These are phyloP conservation scores for Sarcocystis neurona DNA, from an alignment of 169 alveolate genomes.

Conservation along the genomic window DNA sequence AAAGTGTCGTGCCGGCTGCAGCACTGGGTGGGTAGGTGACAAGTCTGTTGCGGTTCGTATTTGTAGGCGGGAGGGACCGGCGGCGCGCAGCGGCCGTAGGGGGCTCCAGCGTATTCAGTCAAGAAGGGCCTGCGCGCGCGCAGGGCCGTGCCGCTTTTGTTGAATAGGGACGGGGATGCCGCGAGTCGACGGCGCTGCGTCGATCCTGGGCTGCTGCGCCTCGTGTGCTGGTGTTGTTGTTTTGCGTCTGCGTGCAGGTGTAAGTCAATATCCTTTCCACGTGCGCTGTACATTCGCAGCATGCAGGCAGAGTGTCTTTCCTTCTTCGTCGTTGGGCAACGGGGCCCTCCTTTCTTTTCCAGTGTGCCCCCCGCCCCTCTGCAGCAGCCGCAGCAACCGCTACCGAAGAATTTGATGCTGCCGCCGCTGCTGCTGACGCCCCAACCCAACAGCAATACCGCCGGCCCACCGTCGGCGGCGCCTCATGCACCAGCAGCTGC, in stretches of 20 bases:
- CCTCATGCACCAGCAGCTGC: neutral
- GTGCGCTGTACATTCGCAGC: slow-evolving; percentile 39
- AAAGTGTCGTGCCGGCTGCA: too few relatives aligned
- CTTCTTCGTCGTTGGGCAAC: slow-evolving; percentile 48
- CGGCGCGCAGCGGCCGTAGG: neutral
- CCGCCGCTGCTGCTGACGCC: too few relatives aligned
- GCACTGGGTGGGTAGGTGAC: too few relatives aligned
- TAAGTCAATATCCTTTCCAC: slow-evolving; percentile 55
- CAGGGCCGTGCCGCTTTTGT: neutral
- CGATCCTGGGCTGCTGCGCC: neutral
- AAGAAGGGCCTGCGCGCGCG: neutral
- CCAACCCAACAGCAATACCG: too few relatives aligned
- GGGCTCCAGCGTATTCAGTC: neutral
- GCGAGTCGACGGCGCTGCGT: neutral
- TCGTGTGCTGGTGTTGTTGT: neutral
- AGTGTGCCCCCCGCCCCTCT: too few relatives aligned
- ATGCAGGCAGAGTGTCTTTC: slow-evolving; percentile 58
- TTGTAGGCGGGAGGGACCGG: neutral
- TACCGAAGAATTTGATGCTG: too few relatives aligned
- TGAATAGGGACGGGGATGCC: neutral
- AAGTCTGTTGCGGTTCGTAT: too few relatives aligned
- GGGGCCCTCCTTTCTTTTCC: too few relatives aligned
- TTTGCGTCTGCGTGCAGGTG: slow-evolving; percentile 7
- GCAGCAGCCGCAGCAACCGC: too few relatives aligned
- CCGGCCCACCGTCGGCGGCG: too few relatives aligned